phyloP scores from a whole-genome alignment of 148 eudicot species.

The Camellia granthamiana region DNA sequence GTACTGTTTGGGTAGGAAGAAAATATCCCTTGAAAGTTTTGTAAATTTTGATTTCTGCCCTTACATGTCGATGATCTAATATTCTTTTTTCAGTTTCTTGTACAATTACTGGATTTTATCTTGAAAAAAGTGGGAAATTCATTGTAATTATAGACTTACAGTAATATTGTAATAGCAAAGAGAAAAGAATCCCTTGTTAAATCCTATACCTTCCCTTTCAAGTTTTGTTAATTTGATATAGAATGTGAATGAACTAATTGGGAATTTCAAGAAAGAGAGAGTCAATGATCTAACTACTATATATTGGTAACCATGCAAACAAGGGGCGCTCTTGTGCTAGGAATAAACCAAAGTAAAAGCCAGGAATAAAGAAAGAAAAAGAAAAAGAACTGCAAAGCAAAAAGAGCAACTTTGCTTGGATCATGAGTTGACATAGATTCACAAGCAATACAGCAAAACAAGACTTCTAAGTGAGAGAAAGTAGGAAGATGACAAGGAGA shows the following conservation, averaged over 20 bases:
- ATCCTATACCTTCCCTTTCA: not conserved
- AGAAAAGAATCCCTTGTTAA: not conserved
- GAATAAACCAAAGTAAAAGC: not conserved
- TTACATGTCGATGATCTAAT: not conserved
- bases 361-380: not conserved
- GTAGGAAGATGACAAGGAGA: too few species aligned
- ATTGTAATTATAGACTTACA: not conserved
- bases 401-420: not conserved
- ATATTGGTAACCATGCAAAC: not conserved
- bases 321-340: not conserved
- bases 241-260: too few species aligned
- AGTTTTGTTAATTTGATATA: not conserved
- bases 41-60: conserved; percentile 8
- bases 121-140: not conserved
- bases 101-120: not conserved
- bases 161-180: not conserved
- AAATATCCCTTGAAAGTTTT: not conserved
- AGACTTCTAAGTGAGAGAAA: too few species aligned
- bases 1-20: conserved; percentile 1
- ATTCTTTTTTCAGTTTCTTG: conserved; percentile 14
- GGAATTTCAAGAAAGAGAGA: not conserved
- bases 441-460: too few species aligned
- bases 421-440: not conserved
- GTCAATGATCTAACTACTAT: not conserved
- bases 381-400: not conserved